phyloP scores from a whole-genome alignment of 225 moss, liverwort and hornwort species.

The Thuidium tamariscinum region DNA sequence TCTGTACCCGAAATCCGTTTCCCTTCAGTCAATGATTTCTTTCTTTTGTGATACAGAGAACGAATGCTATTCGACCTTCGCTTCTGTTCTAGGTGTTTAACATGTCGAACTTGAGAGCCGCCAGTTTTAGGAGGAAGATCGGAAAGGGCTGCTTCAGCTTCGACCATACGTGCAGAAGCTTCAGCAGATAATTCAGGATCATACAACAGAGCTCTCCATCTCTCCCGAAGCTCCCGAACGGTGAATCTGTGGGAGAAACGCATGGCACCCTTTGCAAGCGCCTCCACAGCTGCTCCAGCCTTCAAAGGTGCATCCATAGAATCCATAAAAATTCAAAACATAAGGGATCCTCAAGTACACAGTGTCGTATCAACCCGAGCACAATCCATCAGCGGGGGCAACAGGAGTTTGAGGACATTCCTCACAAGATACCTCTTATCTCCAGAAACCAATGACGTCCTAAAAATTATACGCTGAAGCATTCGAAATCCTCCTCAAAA shows the following conservation, averaged over 20 bases:
- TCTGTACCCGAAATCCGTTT: constrained; percentile 23
- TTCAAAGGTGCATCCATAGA: constrained; percentile 2
- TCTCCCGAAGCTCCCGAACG: constrained; percentile 81
- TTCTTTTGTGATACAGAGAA: constrained; percentile 68
- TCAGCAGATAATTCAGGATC: constrained; percentile 80
- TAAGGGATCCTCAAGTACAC: not conserved
- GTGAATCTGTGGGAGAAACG: constrained; percentile 86
- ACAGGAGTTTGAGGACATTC: not conserved
- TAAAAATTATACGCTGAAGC: not conserved
- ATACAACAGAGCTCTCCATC: constrained; percentile 93
- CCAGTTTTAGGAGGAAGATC: constrained; percentile 35
- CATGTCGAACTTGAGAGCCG: constrained; percentile 30
- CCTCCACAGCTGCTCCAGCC: constrained; percentile 98
- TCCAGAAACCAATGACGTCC: not conserved
- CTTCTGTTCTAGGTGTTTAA: constrained; percentile 50
- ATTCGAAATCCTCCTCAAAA: not conserved
- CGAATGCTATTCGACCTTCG: constrained; percentile 78
- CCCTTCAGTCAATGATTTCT: constrained; percentile 38
- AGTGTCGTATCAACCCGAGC: not conserved
- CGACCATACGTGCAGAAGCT: constrained; percentile 75
- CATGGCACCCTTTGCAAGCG: constrained; percentile 93
- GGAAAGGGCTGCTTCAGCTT: constrained; percentile 61
- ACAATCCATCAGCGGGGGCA: not conserved
- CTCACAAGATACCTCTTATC: not conserved
- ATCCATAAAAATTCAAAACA: not conserved